Conservation (phyloP, 1,284 basidiomycete species). For the Papiliotrema fonsecae region DNA sequence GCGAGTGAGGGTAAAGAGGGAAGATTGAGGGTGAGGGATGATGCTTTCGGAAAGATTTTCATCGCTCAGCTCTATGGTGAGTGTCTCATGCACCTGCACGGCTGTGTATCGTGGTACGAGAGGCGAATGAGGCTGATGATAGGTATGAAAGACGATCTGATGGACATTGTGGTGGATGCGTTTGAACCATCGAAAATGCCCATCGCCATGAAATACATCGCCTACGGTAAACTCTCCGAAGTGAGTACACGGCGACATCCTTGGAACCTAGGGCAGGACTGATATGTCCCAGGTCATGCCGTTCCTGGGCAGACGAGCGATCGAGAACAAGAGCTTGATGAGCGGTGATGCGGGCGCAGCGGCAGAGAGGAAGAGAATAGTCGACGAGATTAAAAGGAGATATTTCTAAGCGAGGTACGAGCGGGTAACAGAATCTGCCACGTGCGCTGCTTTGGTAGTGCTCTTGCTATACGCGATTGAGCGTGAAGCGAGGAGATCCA, state of each 20-base stretch:
- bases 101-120: too few relatives aligned
- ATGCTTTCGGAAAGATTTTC: constrained; percentile 63
- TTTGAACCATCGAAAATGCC: constrained; percentile 58
- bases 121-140: too few relatives aligned
- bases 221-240: constrained; percentile 74
- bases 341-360: constrained; percentile 57
- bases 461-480: too few relatives aligned
- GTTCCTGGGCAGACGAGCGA: constrained; percentile 66
- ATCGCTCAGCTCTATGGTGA: constrained; percentile 80
- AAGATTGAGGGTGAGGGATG: constrained; percentile 48
- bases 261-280: too few relatives aligned
- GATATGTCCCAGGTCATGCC: constrained; percentile 69
- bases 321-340: constrained; percentile 70
- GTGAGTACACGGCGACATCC: too few relatives aligned
- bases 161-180: constrained; percentile 60
- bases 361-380: constrained; percentile 4
- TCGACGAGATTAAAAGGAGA: constrained; percentile 3
- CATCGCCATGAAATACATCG: constrained; percentile 75
- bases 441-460: too few relatives aligned
- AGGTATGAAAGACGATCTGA: constrained; percentile 80
- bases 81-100: constrained; percentile 32
- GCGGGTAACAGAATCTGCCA: background rate
- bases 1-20: constrained; percentile 40
- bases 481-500: too few relatives aligned
- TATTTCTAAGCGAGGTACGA: background rate